Conservation (phyloP, 2,329 filamentous ascomycete species). For the Ophiostoma sp. region DNA sequence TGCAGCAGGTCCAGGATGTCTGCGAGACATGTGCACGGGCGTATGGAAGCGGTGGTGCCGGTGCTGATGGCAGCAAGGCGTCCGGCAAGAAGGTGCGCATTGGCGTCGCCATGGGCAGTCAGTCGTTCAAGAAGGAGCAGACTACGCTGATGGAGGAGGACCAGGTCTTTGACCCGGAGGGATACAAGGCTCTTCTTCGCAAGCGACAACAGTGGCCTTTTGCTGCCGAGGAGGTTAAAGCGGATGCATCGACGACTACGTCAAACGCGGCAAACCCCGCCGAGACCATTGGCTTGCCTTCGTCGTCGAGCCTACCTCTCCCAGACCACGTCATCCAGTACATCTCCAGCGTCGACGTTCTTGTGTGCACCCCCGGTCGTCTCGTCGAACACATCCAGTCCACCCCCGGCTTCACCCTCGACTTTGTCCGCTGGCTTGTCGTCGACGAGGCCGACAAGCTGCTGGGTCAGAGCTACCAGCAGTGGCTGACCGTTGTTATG, state of each 20-base stretch:
- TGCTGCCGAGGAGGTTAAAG: constrained; percentile 46
- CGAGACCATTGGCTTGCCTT: constrained; percentile 38
- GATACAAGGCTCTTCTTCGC: constrained; percentile 45
- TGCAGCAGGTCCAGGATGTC: constrained; percentile 78
- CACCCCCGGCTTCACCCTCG: constrained; percentile 78
- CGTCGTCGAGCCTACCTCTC: constrained; percentile 36
- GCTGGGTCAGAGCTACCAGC: constrained; percentile 87
- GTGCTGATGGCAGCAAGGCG: constrained; percentile 53
- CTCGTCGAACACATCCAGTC: constrained; percentile 87
- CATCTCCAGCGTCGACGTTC: constrained; percentile 75
- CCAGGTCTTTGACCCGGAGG: constrained; percentile 63
- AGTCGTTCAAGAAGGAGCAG: constrained; percentile 68
- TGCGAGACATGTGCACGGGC: constrained; percentile 72
- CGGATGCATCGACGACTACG: background rate
- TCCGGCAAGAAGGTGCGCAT: constrained; percentile 58
- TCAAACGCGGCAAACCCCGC: background rate
- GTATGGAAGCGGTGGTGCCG: constrained; percentile 51
- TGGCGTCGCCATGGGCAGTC: constrained; percentile 79
- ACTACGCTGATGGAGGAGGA: constrained; percentile 48
- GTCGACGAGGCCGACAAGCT: constrained; percentile 94
- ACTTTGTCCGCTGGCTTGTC: constrained; percentile 80
- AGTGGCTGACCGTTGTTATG: constrained; percentile 78
- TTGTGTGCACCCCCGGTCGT: constrained; percentile 89
- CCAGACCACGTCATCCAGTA: constrained; percentile 62
- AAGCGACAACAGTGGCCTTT: constrained; percentile 43